A percentile compares a stretch with the other conserved stretches of the same genome.
These are phyloP conservation scores for Bruguiera sexangula DNA, from an alignment of 345 rosid species.

Conservation along the genomic window DNA sequence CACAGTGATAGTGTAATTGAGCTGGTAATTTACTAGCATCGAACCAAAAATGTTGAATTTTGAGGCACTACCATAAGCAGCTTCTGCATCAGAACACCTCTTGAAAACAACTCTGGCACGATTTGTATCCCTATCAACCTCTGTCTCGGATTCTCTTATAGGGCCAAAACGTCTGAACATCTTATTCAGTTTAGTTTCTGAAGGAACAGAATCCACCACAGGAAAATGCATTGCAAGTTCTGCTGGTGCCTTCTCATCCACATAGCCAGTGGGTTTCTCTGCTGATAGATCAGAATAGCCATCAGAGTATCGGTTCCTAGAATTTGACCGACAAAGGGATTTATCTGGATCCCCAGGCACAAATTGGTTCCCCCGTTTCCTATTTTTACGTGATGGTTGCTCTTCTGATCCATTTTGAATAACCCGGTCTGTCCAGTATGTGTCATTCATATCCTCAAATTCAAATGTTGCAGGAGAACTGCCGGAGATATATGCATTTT, in stretches of 20 bases:
- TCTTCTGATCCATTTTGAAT: conserved; percentile 84
- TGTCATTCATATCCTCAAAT: conserved; percentile 88
- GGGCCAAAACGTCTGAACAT: conserved; percentile 86
- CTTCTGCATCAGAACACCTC: conserved; percentile 70
- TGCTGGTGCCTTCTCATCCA: conserved; percentile 65
- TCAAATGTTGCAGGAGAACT: conserved; percentile 74
- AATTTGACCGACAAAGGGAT: conserved; percentile 53
- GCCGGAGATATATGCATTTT: conserved; percentile 26
- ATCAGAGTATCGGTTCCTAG: conserved; percentile 59
- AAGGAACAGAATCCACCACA: conserved; percentile 59
- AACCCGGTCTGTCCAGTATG: conserved; percentile 90
- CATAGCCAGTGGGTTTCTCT: conserved; percentile 47
- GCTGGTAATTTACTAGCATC: conserved; percentile 67
- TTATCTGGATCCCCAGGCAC: conserved; percentile 55
- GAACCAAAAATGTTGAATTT: conserved; percentile 75
- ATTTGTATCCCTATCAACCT: conserved; percentile 59
- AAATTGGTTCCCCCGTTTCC: conserved; percentile 40
- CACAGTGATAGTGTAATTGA: conserved; percentile 52
- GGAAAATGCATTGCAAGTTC: conserved; percentile 77
- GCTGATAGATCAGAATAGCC: conserved; percentile 30
- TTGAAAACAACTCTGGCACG: conserved; percentile 86
- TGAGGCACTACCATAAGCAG: conserved; percentile 71
- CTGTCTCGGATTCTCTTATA: conserved; percentile 65
- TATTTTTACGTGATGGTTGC: conserved; percentile 46
- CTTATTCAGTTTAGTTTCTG: conserved; percentile 68